Base-by-base conservation (phyloP, 306 rosid genomes). In the Boehmeria nivea region DNA sequence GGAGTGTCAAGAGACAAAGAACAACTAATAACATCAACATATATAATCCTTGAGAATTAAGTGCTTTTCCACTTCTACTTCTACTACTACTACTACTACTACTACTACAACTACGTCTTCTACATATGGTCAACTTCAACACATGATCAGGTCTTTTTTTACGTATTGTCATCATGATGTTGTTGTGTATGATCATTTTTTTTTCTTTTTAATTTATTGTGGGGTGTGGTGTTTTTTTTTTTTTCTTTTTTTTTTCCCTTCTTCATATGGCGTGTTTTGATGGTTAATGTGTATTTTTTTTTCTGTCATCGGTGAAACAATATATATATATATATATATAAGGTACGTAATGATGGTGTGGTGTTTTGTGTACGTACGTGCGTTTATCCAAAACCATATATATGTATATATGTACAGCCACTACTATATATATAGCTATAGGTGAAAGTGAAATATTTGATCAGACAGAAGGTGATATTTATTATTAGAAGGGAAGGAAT, bases 1-100 rank as follows among this genome's bases (percentile, higher is more conserved):
- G 89, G 62, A 85, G 54, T 68, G 81, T 73, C 47, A 89, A 89
- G 78, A 83, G 97, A 23, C 97, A 85, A 81, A 85, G 95, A 81
- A 85, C 86, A 10, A 78, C 64, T 69, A 77, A 64, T 47, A 68
- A 76, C 57, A 60, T 76, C 17, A 14, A 10, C 45, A 70, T 85
- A 76, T 81, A 70, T 31, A 31, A 31, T 83, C 72, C 76, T 85
- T 59, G 56, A 81, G 69, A 59, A 75, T n/a, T n/a, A n/a, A n/a
- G n/a, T n/a, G n/a, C n/a, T n/a, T n/a, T n/a, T n/a, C n/a, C n/a
- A n/a, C n/a, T n/a, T n/a, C n/a, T 4, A 10, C 36, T 31, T 31
- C 36, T 10, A 31, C 9, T 10, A 2, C 36, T 10, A 31, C n/a
- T n/a, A n/a, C n/a, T 31, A 10, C 36, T 31, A 31, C 8, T 31